Evolutionary conservation across 345 rosid species (phyloP).

Genomic region (Euphorbia lathyris): DNA sequence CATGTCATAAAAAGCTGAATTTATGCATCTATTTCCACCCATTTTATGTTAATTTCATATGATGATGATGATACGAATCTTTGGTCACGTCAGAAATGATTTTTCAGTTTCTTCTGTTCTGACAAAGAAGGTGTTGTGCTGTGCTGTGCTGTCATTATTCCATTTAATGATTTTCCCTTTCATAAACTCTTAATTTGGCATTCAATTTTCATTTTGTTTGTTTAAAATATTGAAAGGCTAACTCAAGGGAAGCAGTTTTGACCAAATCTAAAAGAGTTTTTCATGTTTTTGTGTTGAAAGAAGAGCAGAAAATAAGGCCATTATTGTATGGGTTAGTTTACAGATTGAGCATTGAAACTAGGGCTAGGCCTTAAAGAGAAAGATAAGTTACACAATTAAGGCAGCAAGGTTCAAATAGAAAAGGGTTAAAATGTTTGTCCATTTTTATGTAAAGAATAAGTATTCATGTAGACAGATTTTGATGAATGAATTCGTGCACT

Average conservation of each 20-base stretch:
- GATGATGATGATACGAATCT: slow-evolving; percentile 24
- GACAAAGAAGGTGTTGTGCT: slow-evolving; percentile 29
- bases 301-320: background rate
- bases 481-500: slow-evolving; percentile 8
- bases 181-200: slow-evolving; percentile 3
- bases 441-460: background rate
- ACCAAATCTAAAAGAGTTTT: too few relatives aligned
- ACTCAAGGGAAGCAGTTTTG: too few relatives aligned
- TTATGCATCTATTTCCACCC: background rate
- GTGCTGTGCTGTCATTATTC: slow-evolving; percentile 29
- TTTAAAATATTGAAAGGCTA: too few relatives aligned
- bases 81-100: slow-evolving; percentile 43
- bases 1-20: background rate
- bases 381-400: background rate
- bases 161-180: slow-evolving; percentile 12
- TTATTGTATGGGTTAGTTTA: too few relatives aligned
- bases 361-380: background rate
- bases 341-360: background rate
- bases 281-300: too few relatives aligned
- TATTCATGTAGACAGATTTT: background rate
- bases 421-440: background rate
- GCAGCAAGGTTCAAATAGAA: background rate
- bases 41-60: slow-evolving; percentile 1
- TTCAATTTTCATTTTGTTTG: background rate
- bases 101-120: slow-evolving; percentile 26